Evolutionary conservation across 2,329 filamentous ascomycete genomes (phyloP), one percentile per base, ranked within the genome.

Genomic region (Colletotrichum phormii): DNA sequence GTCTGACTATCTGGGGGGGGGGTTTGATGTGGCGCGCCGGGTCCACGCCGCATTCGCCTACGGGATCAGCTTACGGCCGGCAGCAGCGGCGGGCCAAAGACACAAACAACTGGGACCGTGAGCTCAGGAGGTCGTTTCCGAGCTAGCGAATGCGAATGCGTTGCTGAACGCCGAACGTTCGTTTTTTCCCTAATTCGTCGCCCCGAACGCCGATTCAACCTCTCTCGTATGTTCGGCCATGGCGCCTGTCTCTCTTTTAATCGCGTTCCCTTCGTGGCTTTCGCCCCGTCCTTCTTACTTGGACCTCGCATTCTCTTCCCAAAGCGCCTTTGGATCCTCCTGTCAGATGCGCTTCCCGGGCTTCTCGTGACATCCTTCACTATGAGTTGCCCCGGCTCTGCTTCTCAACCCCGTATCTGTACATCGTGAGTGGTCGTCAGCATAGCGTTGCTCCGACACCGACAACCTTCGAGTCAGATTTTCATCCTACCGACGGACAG

Each of bases 111-210:
- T 37, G 57, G 57, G 49, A 55, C 67, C 53, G 53, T 64, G 49
- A 54, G 54, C 37, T 37, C 53, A 55, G 53, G 22, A 55, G 53
- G 53, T 55, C n/a, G 22, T 55, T 64, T 64, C 62, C 11, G 62
- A 55, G 61, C 60, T 66, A 71, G 61, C 49, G 59, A 63, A 64
- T 59, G 58, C 58, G 65, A 69, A 59, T 64, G 65, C 37, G 51
- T 46, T 37, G 9, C 53, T 65, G 60, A 73, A 71, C 71, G 61
- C 71, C 71, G 71, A 73, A 73, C 60, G 68, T 64, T 65, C 57
- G 57, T 70, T 59, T 58, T 69, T 26, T 31, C 24, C 33, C 13
- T 37, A 54, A 59, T 69, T 37, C 60, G 59, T 59, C 54, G 24
- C 69, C 49, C 69, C 69, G 69, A 72, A 72, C 69, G 65, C 69